phyloP scores from a whole-genome alignment of 352 stramenopile genomes.

The Phytophthora vignae region DNA sequence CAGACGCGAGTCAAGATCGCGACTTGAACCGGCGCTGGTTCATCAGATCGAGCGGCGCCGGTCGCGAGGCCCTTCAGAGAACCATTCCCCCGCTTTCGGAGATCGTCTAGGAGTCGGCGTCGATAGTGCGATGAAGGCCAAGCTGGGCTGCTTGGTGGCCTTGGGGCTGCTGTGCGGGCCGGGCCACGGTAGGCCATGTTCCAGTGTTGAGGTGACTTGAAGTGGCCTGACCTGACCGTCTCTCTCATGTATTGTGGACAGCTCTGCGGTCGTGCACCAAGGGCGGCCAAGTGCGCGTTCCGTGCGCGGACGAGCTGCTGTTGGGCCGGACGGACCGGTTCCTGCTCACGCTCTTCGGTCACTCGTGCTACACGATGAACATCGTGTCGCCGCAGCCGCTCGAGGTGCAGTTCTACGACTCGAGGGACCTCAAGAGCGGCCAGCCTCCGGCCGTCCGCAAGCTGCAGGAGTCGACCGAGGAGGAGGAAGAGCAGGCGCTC shows the following conservation, averaged over 20 bases:
- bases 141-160: conserved; percentile 2
- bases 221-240: neutral
- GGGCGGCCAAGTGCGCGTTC: conserved; percentile 52
- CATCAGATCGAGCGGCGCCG: conserved; percentile 3
- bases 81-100: conserved; percentile 1
- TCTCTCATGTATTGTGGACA: neutral
- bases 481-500: neutral
- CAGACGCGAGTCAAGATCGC: conserved; percentile 6
- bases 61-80: conserved; percentile 2
- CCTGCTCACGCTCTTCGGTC: conserved; percentile 63
- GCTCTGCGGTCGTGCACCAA: conserved; percentile 52
- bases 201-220: neutral
- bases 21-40: conserved; percentile 16
- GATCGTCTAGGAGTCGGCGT: neutral
- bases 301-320: conserved; percentile 59
- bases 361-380: conserved; percentile 60
- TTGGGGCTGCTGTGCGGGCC: conserved; percentile 4
- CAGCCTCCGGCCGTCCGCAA: conserved; percentile 17
- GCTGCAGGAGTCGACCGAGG: conserved; percentile 3
- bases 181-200: conserved; percentile 14
- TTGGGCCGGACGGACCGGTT: conserved; percentile 53
- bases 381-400: conserved; percentile 49
- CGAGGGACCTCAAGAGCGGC: conserved; percentile 29
- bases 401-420: conserved; percentile 67
- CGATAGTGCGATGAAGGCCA: neutral